Base-by-base conservation (phyloP, 306 rosid genomes). In the Vigna reflexopilosa region DNA sequence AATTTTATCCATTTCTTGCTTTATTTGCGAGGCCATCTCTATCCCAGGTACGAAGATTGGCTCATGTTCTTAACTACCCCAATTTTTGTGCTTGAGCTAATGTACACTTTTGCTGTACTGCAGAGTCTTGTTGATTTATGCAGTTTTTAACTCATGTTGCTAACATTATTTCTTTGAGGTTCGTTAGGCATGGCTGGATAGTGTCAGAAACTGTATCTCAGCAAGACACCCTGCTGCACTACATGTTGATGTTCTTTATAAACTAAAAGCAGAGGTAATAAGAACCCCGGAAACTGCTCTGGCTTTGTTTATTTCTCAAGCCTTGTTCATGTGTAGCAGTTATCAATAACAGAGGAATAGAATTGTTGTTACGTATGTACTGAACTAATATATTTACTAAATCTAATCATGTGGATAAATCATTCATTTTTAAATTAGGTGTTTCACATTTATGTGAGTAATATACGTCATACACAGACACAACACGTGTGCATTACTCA, bases 241-340 rank as follows among this genome's bases (percentile, higher is more conserved):
- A 50, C 90, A 91, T 42, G 22, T 95, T 77, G 90, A 88, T 81
- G 70, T 38, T 82, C 89, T 95, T 69, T 77, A 82, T 86, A 87
- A 91, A 82, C 82, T 95, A 83, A 87, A 87, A 72, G 80, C 82
- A 20, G 90, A 92, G 98, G 98, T 95, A 75, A 83, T 80, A 49
- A 70, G 65, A 73, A 50, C 79, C 54, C 68, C 22, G 54, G n/a
- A 79, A 63, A 82, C 34, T 80, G 47, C 71, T 48, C 45, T 42
- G 55, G 75, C 44, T 51, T 80, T 58, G 76, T 66, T 57, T 70
- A 14, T 75, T 62, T 56, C 20, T 66, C 5, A 44, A 72, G 30
- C 64, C 75, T 32, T 70, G 61, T 72, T 83, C 34, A 30, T 30
- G 34, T 30, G 34, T 26, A 26, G 28, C 28, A 2, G 28, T 30